Evolutionary conservation across 768 basidiomycete species (phyloP).

Genomic region (Sutorius australiensis): DNA sequence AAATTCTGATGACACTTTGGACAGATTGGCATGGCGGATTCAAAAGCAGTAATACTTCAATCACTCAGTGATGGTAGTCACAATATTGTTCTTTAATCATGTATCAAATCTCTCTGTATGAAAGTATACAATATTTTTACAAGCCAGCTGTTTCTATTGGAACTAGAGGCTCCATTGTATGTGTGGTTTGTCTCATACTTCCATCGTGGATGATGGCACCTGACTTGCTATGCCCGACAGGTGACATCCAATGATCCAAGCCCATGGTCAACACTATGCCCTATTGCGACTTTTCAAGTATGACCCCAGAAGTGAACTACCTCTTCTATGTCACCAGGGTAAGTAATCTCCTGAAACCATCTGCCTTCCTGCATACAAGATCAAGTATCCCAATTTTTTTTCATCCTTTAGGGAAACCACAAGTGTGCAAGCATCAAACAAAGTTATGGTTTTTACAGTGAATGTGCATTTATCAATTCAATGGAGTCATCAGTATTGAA

Average conservation of each 20-base stretch:
- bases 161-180: conserved; percentile 99
- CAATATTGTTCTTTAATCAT: no score
- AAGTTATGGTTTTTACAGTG: conserved; percentile 99
- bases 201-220: not conserved
- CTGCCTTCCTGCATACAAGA: conserved; percentile 99
- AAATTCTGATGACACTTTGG: no score
- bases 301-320: conserved; percentile 99
- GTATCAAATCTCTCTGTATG: conserved; percentile 96
- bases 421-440: conserved; percentile 99
- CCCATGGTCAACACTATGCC: conserved; percentile 98
- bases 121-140: conserved; percentile 99
- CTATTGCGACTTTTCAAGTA: conserved; percentile 97
- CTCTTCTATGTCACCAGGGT: conserved; percentile 98
- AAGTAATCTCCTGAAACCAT: conserved; percentile 99
- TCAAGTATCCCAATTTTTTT: conserved; percentile 99
- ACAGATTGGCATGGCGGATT: no score
- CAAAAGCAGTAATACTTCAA: no score
- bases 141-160: conserved; percentile 95
- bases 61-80: no score
- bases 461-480: conserved; percentile 64
- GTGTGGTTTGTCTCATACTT: conserved; percentile 64
- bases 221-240: conserved; percentile 42
- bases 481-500: conserved; percentile 9
- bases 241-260: conserved; percentile 80
- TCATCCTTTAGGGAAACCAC: conserved; percentile 97